Base-by-base conservation (phyloP, 768 basidiomycete species). In the Boletus huronensis region DNA sequence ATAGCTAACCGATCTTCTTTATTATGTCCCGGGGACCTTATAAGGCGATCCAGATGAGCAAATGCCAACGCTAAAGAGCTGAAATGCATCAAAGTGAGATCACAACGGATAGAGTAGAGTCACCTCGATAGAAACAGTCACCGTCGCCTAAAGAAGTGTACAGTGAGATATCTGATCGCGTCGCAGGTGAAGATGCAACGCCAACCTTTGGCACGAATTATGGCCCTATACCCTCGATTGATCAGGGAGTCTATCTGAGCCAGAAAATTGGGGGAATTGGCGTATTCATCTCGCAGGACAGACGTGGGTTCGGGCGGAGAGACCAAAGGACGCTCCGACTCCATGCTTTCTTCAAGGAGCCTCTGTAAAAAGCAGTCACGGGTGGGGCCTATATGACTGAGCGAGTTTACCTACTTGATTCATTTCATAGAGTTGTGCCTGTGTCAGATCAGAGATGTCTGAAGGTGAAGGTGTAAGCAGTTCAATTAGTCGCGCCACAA, bases 71-170 rank as follows among this genome's bases (percentile, higher is more conserved):
- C 93, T 92, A 68, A 53, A 40, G 17, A 61, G 57, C 48, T 54
- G 59, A 54, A 59, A 57, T 62, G 50, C 48, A 58, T 60, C 53
- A 61, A 57, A 51, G 42, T 40, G 42, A 38, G 51, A 35, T 58
- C 39, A 11, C 23, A n/a, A n/a, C 32, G 35, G 25, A 17, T 17
- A 39, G 34, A 53, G 23, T 25, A 36, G 52, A 66, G 73, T 77
- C 67, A 90, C 90, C 87, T 78, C 93, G 79, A 69, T 95, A 97
- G 70, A 95, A 96, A 67, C 94, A 96, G 68, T 90, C 90, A 0
- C 94, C 93, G 61, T 90, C 93, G 28, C 93, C 91, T 83, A 41
- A 48, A 46, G 10, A 39, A 36, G 38, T 47, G n/a, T 5, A 45
- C 9, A 19, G 32, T 55, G 34, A 54, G 39, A 49, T 26, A 31